phyloP scores from a whole-genome alignment of 257 asterid genomes.

The Solanum pinnatisectum region DNA sequence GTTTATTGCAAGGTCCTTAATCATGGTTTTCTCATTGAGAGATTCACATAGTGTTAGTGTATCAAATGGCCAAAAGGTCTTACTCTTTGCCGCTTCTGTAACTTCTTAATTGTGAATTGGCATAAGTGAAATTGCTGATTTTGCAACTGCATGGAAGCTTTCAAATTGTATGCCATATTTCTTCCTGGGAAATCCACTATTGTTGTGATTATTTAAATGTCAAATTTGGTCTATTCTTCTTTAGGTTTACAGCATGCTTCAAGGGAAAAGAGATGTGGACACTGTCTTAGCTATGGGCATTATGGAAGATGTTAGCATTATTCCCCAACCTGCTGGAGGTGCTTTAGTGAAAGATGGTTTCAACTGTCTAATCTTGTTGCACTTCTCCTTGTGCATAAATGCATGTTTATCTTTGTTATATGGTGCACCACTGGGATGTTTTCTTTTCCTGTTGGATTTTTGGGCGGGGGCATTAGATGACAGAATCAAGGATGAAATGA shows the following conservation, averaged over 20 bases:
- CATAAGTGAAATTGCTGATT: background rate
- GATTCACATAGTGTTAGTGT: background rate
- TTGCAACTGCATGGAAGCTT: background rate
- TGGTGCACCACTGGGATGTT: background rate
- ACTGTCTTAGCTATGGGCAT: constrained; percentile 93
- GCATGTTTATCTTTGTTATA: background rate
- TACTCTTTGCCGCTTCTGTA: background rate
- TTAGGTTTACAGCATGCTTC: constrained; percentile 97
- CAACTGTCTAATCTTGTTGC: constrained; percentile 1
- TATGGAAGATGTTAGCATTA: constrained; percentile 91
- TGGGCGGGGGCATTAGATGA: background rate
- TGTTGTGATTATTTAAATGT: background rate
- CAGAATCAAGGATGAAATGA: background rate
- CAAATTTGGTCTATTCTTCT: background rate
- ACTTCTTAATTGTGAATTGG: background rate
- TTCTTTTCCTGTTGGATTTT: background rate
- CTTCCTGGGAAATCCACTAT: background rate
- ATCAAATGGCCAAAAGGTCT: background rate
- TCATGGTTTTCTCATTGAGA: background rate
- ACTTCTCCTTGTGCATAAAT: background rate
- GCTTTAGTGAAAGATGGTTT: constrained; percentile 19
- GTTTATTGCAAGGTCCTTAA: background rate
- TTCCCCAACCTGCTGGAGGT: constrained; percentile 98
- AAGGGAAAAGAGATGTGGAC: constrained; percentile 95
- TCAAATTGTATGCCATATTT: background rate